A percentile compares a stretch with the other conserved stretches of the same genome.
Evolutionary conservation across 2,329 filamentous ascomycete species (phyloP).

Genomic region (Gnomoniopsis smithogilvyi): DNA sequence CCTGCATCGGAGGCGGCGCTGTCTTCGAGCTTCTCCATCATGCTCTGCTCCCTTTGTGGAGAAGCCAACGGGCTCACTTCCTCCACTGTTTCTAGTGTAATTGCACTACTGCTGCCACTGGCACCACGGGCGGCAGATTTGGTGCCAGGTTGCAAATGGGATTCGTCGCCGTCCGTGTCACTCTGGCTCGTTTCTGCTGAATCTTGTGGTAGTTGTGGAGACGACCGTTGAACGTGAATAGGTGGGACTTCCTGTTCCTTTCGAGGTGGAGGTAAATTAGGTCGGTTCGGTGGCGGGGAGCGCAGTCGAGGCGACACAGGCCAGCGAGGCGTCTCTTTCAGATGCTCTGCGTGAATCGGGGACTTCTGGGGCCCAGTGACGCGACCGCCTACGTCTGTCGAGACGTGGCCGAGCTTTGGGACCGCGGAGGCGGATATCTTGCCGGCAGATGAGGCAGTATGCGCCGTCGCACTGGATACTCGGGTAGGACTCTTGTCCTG

Average conservation of each 20-base stretch:
- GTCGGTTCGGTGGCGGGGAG: constrained; percentile 65
- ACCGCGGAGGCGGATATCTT: constrained; percentile 67
- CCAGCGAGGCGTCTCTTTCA: constrained; percentile 65
- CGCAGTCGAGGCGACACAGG: constrained; percentile 73
- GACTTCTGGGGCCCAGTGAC: constrained; percentile 64
- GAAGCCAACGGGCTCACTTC: constrained; percentile 79
- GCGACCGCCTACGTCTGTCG: constrained; percentile 60
- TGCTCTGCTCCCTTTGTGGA: constrained; percentile 43
- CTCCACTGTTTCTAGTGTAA: constrained; percentile 83
- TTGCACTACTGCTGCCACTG: constrained; percentile 41
- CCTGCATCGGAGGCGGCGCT: constrained; percentile 41
- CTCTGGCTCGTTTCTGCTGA: constrained; percentile 35
- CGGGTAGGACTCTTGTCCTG: constrained; percentile 64
- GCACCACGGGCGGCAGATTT: constrained; percentile 59
- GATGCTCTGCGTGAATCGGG: constrained; percentile 41
- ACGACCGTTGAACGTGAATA: constrained; percentile 52
- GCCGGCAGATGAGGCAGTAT: constrained; percentile 61
- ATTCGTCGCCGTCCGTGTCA: constrained; percentile 53
- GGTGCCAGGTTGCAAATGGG: constrained; percentile 47
- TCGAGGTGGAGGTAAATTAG: constrained; percentile 38
- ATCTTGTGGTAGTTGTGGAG: constrained; percentile 41
- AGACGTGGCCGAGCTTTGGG: constrained; percentile 59
- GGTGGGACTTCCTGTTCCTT: constrained; percentile 48
- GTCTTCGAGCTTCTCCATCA: constrained; percentile 49
- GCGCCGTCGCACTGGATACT: constrained; percentile 44